phyloP scores from a whole-genome alignment of 352 stramenopile genomes.

The Peronospora farinosa region DNA sequence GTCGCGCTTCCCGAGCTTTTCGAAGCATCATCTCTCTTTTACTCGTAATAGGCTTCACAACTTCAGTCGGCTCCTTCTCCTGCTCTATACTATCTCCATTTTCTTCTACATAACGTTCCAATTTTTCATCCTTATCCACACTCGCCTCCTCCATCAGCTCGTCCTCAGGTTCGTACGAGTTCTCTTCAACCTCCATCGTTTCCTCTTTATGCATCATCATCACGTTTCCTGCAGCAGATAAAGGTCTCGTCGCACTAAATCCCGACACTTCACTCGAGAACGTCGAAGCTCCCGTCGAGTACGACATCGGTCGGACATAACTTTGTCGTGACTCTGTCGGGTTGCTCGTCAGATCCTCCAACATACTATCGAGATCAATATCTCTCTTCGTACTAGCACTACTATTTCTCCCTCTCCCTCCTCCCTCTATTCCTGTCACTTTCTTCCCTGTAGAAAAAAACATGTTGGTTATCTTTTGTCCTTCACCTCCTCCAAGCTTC shows the following conservation, averaged over 20 bases:
- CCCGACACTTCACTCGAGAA: conserved; percentile 17
- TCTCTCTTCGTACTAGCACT: conserved; percentile 48
- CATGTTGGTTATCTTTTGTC: conserved; percentile 88
- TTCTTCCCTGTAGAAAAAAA: conserved; percentile 66
- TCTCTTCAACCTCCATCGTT: conserved; percentile 29
- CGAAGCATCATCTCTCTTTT: conserved; percentile 76
- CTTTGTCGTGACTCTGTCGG: conserved; percentile 50
- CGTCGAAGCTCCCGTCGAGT: conserved; percentile 35
- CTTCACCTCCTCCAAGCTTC: conserved; percentile 61
- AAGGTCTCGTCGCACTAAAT: conserved; percentile 18
- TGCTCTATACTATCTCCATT: conserved; percentile 1
- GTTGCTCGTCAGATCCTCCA: conserved; percentile 81
- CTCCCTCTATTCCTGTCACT: conserved; percentile 22
- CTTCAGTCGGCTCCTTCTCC: conserved; percentile 10
- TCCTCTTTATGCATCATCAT: conserved; percentile 15
- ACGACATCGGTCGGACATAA: conserved; percentile 57
- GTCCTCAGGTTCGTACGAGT: conserved; percentile 31
- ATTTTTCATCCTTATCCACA: conserved; percentile 24
- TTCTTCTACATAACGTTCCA: conserved; percentile 10
- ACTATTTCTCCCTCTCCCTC: conserved; percentile 10
- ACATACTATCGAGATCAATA: conserved; percentile 83
- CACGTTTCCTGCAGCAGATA: conserved; percentile 3
- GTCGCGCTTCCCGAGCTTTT: conserved; percentile 45
- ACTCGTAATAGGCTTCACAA: conserved; percentile 34
- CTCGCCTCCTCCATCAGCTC: conserved; percentile 30